These are phyloP conservation scores for Angophora floribunda DNA, from an alignment of 345 rosid genomes.

Conservation along the genomic window DNA sequence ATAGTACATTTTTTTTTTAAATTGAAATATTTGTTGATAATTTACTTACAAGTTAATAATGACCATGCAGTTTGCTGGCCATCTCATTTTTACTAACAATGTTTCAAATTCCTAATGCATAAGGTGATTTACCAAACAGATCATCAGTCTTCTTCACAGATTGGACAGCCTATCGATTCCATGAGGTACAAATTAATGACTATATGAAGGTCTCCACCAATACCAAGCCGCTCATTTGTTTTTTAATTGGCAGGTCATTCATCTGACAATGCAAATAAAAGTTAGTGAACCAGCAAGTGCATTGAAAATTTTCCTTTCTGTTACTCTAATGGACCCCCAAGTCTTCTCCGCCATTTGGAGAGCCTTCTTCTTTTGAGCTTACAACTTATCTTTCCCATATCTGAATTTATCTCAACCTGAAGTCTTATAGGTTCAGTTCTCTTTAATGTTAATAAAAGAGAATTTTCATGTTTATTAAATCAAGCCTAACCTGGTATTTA, in stretches of 20 bases:
- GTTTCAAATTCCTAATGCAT: too few relatives aligned
- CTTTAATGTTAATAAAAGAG: background rate
- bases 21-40: background rate
- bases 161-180: too few relatives aligned
- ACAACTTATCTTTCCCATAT: background rate
- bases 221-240: background rate
- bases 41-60: background rate
- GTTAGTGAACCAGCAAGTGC: background rate
- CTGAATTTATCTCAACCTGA: background rate
- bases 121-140: too few relatives aligned
- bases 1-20: background rate
- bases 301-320: background rate
- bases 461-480: background rate
- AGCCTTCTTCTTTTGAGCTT: background rate
- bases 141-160: too few relatives aligned
- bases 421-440: background rate
- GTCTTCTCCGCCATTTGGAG: background rate
- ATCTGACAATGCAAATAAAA: background rate
- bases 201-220: background rate
- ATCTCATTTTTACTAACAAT: too few relatives aligned
- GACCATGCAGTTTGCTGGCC: background rate
- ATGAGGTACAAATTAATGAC: too few relatives aligned
- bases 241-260: background rate
- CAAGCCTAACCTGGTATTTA: constrained; percentile 75
- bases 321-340: background rate